Evolutionary conservation across 768 basidiomycete genomes (phyloP), one percentile per base, ranked within the genome.

Genomic region (Rubroboletus pulcherrimus): DNA sequence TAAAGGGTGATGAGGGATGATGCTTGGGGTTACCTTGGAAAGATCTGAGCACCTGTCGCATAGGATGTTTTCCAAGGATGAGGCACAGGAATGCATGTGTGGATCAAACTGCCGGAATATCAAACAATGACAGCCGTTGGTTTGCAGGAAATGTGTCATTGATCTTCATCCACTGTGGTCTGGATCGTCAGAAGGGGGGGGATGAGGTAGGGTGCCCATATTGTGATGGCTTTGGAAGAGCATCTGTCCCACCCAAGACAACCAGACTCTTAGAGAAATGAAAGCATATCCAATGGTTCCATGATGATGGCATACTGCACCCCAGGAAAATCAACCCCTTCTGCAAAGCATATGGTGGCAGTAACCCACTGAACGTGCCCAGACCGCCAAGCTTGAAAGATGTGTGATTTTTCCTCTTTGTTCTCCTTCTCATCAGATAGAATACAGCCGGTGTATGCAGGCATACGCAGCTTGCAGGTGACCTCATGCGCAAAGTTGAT

Each of bases 221-320:
- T 45, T 0, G 48, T 40, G n/a, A 63, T 9, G 0, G 56, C 31
- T 0, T 49, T 7, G 0, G 50, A 63, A 14, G 17, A n/a, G 17
- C 17, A 5, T 39, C 38, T 48, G 15, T 63, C 59, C 17, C 47
- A 26, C 0, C 62, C 62, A 7, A 63, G 56, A 5, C 17, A 48
- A 0, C 62, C 54, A 5, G 53, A 62, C 7, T 63, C 62, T 40
- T 62, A 60, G 5, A 63, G 60, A 40, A 63, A 55, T 0, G 24
- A 53, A 44, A 4, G 30, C 48, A 30, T 55, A 39, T 2, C 40
- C 5, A n/a, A 40, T n/a, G 14, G 40, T 12, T 41, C 40, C 10
- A 41, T 5, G 5, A 41, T 41, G 19, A 41, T 41, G 10, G 40
- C 51, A 11, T 44, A 43, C 8, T 33, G 10, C 3, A 52, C 51